phyloP scores from a whole-genome alignment of 2,329 filamentous ascomycete species.

The Hortaea sp. region DNA sequence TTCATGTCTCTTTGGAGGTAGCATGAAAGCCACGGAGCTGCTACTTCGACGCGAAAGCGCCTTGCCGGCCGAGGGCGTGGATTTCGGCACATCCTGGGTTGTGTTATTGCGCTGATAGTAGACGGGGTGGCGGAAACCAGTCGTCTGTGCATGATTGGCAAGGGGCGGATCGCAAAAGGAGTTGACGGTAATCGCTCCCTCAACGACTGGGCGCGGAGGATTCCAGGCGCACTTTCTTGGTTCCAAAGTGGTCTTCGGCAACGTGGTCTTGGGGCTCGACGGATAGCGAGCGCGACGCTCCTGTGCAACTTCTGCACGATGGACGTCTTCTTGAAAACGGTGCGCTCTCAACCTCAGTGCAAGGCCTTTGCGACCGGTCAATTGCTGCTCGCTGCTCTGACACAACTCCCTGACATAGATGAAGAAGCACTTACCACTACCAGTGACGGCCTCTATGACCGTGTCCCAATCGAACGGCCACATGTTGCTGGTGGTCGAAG shows the following conservation, averaged over 20 bases:
- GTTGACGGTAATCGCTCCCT: too few relatives aligned
- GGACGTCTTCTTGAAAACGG: slow-evolving; percentile 1
- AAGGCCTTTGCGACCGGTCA: not conserved
- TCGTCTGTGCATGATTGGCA: too few relatives aligned
- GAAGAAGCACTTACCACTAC: not conserved
- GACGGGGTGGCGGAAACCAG: not conserved
- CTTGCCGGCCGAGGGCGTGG: too few relatives aligned
- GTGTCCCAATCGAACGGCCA: slow-evolving; percentile 1
- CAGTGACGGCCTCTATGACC: not conserved
- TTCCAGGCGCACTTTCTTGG: too few relatives aligned
- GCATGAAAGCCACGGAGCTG: too few relatives aligned
- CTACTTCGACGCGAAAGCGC: too few relatives aligned
- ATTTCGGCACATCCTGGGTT: too few relatives aligned
- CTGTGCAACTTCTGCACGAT: slow-evolving; percentile 1
- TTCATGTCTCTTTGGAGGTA: too few relatives aligned
- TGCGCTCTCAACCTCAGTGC: not conserved
- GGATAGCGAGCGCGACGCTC: not conserved
- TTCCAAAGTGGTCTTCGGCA: too few relatives aligned
- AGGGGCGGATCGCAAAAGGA: too few relatives aligned
- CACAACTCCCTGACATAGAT: not conserved
- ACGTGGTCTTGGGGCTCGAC: too few relatives aligned
- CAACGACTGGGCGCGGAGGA: too few relatives aligned
- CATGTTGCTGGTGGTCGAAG: not conserved
- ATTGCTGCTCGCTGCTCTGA: not conserved
- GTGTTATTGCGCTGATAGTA: not conserved